These are phyloP conservation scores for Boletellus deceptivus DNA, from an alignment of 1,284 basidiomycete species.

Conservation along the genomic window DNA sequence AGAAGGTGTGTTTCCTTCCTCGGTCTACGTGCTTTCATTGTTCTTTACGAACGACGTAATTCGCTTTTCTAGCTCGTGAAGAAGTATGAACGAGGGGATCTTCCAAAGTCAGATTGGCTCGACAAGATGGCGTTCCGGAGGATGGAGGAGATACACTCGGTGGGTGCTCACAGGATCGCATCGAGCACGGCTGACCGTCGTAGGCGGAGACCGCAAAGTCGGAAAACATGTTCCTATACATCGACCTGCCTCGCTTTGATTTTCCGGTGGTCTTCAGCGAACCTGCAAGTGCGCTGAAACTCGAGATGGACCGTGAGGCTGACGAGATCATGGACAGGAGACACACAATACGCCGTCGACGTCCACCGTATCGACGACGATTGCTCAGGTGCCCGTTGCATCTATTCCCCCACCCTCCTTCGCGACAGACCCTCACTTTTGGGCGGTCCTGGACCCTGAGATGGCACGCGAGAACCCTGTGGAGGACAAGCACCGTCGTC, in stretches of 20 bases:
- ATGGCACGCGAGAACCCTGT: slow-evolving; percentile 90
- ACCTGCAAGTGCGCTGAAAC: slow-evolving; percentile 48
- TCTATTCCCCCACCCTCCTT: slow-evolving; percentile 50
- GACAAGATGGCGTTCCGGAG: slow-evolving; percentile 91
- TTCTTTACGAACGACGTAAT: neutral
- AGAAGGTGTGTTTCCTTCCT: slow-evolving; percentile 63
- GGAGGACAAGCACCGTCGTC: slow-evolving; percentile 93
- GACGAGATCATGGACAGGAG: slow-evolving; percentile 28
- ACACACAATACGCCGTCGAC: slow-evolving; percentile 38
- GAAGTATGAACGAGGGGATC: slow-evolving; percentile 91
- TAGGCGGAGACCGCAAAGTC: slow-evolving; percentile 88
- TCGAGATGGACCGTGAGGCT: neutral
- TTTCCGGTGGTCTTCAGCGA: slow-evolving; percentile 98
- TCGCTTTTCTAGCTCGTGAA: slow-evolving; percentile 74
- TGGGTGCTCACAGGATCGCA: slow-evolving; percentile 38
- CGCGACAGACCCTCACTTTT: slow-evolving; percentile 67
- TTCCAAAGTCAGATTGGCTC: slow-evolving; percentile 95
- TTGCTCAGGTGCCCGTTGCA: slow-evolving; percentile 41
- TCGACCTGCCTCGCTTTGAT: slow-evolving; percentile 96
- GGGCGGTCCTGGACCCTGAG: slow-evolving; percentile 93
- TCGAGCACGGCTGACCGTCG: neutral
- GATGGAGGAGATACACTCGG: slow-evolving; percentile 91
- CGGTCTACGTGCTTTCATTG: neutral
- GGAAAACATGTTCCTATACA: slow-evolving; percentile 87
- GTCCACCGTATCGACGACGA: slow-evolving; percentile 35